Conservation (phyloP, 495 filamentous ascomycete species). For the Penicillium argentinense region DNA sequence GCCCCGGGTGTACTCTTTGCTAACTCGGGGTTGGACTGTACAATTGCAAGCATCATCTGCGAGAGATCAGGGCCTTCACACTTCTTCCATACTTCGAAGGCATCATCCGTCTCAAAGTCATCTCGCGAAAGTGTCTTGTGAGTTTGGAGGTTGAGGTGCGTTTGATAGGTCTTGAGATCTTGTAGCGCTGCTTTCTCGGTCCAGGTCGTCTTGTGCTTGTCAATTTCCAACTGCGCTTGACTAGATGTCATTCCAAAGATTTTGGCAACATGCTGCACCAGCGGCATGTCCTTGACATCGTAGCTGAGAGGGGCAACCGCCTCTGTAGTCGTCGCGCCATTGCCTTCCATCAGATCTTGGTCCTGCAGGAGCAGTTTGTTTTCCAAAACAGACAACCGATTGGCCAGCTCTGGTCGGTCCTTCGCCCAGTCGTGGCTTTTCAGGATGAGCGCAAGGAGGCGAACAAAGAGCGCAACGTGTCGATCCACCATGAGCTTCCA, state of each 20-base stretch:
- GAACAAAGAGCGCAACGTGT: constrained; percentile 92
- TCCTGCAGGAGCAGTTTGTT: constrained; percentile 94
- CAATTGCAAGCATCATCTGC: constrained; percentile 87
- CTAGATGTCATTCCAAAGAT: constrained; percentile 78
- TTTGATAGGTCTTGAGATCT: constrained; percentile 91
- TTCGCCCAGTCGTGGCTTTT: constrained; percentile 77
- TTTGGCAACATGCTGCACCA: constrained; percentile 80
- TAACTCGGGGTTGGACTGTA: constrained; percentile 83
- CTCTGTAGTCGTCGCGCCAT: constrained; percentile 63
- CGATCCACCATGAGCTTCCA: constrained; percentile 94
- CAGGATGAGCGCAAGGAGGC: constrained; percentile 76
- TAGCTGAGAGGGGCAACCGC: constrained; percentile 79
- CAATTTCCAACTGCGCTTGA: constrained; percentile 82
- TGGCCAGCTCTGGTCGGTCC: constrained; percentile 79
- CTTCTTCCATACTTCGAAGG: constrained; percentile 87
- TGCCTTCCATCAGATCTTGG: constrained; percentile 70
- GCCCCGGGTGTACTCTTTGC: constrained; percentile 62
- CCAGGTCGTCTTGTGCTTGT: constrained; percentile 76
- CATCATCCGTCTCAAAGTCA: constrained; percentile 91
- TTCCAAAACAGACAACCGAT: constrained; percentile 77
- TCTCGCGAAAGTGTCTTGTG: constrained; percentile 73
- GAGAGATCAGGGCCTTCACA: constrained; percentile 78
- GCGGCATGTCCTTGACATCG: constrained; percentile 93
- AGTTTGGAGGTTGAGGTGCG: constrained; percentile 77
- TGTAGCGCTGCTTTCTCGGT: constrained; percentile 87